A percentile compares a stretch with the other conserved stretches of the same genome.
Evolutionary conservation across 345 rosid species (phyloP).

Genomic region (Lepidium didymum): DNA sequence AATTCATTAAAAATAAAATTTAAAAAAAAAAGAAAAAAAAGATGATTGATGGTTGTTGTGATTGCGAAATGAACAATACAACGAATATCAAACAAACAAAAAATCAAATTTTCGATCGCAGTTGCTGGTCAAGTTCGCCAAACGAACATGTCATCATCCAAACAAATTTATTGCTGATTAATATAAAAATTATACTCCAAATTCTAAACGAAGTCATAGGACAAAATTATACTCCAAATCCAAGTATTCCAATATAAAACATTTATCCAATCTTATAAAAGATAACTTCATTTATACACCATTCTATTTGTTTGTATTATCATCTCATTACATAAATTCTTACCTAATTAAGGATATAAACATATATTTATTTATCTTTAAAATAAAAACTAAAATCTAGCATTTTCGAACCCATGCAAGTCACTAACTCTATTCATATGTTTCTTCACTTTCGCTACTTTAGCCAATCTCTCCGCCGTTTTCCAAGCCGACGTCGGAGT

Average conservation of each 20-base stretch:
- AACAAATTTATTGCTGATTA: too few relatives aligned
- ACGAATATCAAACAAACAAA: too few relatives aligned
- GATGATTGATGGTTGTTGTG: too few relatives aligned
- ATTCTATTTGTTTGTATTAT: constrained; percentile 9
- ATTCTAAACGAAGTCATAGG: too few relatives aligned
- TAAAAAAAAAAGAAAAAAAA: too few relatives aligned
- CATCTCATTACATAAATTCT: constrained; percentile 10
- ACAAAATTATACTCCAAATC: too few relatives aligned
- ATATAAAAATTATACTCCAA: too few relatives aligned
- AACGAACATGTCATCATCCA: too few relatives aligned
- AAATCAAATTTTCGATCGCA: too few relatives aligned
- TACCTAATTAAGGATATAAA: background rate
- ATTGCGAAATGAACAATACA: too few relatives aligned
- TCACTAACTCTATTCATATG: constrained; percentile 92
- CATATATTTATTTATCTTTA: background rate
- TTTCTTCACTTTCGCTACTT: constrained; percentile 81
- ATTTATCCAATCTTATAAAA: background rate
- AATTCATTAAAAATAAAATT: too few relatives aligned
- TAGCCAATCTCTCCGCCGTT: constrained; percentile 87
- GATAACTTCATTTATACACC: constrained; percentile 7
- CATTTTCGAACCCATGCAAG: constrained; percentile 92
- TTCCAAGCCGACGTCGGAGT: constrained; percentile 96
- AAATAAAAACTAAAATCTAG: constrained; percentile 53
- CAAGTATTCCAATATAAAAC: background rate
- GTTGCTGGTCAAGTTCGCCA: too few relatives aligned